Base-by-base conservation (phyloP, 176 grass and related monocot species). In the Typha latifolia region DNA sequence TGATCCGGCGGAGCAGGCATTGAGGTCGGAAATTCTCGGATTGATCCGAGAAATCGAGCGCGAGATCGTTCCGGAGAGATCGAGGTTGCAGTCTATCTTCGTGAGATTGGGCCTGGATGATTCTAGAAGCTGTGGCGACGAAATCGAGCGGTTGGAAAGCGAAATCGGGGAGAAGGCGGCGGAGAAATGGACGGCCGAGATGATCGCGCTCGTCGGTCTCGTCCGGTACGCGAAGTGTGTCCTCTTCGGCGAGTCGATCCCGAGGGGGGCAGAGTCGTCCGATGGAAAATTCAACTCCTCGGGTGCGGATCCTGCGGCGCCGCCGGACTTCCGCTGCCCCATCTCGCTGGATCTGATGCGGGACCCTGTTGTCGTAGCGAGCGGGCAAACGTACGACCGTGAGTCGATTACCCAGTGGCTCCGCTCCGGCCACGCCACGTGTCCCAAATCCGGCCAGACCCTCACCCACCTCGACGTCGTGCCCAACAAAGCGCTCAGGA, bases 191-290 rank as follows among this genome's bases (percentile, higher is more conserved):
- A 71, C 85, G 3, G 4, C 79, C 20, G 37, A 76, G 14, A 99
- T 93, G 85, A 84, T 99, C 69, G 89, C 89, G 29, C 81, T 99
- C 70, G 83, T 84, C 67, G 89, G 86, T 3, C 69, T 99, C 5
- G 75, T 99, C 16, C 83, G 94, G 10, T 99, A 99, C 72, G 83
- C 89, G 16, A 99, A 84, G 83, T 99, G 86, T 67, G 94, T 99
- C 23, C 67, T 99, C 4, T 99, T 84, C 75, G 83, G 89, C 69
- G 79, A 83, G 14, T 81, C 86, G 24, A 87, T 86, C 32, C 86
- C 84, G 3, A 67, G 74, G 62, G 74, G 73, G 0, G 86, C 80
- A 31, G 37, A 43, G 9, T 77, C 83, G 47, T 86, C 74, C 22
- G 31, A 37, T 12, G 74, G 12, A 12, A 27, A 57, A n/a, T 47